phyloP scores from a whole-genome alignment of 768 basidiomycete species.

The Calocera viscosa region DNA sequence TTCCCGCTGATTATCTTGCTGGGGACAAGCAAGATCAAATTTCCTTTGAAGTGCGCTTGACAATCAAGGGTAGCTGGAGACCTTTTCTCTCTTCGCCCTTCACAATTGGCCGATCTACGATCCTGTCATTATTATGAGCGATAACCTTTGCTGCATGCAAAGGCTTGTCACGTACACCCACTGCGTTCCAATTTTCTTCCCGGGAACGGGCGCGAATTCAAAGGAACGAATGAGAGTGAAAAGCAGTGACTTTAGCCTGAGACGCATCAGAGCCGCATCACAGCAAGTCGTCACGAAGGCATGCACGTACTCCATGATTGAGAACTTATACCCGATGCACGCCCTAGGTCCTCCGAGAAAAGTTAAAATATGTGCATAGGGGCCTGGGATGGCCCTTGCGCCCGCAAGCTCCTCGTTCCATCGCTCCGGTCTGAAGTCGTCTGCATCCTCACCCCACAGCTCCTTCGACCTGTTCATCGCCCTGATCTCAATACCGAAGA shows the following conservation, averaged over 20 bases:
- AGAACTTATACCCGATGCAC: constrained; percentile 56
- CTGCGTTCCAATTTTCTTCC: neutral
- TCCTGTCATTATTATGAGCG: neutral
- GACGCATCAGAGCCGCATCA: neutral
- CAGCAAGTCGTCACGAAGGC: neutral
- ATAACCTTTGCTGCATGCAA: neutral
- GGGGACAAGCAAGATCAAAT: too few relatives aligned
- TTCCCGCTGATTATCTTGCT: too few relatives aligned
- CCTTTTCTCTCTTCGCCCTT: too few relatives aligned
- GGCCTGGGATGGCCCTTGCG: constrained; percentile 39
- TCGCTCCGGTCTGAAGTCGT: constrained; percentile 43
- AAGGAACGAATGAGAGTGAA: constrained; percentile 11
- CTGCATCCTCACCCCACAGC: constrained; percentile 30
- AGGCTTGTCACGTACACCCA: neutral
- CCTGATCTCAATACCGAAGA: constrained; percentile 23
- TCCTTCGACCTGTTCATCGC: constrained; percentile 23
- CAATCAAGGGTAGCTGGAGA: too few relatives aligned
- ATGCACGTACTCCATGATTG: constrained; percentile 41
- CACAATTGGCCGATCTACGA: neutral
- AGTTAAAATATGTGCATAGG: constrained; percentile 47
- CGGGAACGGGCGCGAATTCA: constrained; percentile 13
- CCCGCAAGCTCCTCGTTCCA: constrained; percentile 42
- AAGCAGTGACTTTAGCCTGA: constrained; percentile 12
- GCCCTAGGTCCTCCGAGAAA: constrained; percentile 54
- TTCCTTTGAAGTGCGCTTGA: too few relatives aligned